Evolutionary conservation across 768 basidiomycete genomes (phyloP).

Genomic region (Boletus huronensis): DNA sequence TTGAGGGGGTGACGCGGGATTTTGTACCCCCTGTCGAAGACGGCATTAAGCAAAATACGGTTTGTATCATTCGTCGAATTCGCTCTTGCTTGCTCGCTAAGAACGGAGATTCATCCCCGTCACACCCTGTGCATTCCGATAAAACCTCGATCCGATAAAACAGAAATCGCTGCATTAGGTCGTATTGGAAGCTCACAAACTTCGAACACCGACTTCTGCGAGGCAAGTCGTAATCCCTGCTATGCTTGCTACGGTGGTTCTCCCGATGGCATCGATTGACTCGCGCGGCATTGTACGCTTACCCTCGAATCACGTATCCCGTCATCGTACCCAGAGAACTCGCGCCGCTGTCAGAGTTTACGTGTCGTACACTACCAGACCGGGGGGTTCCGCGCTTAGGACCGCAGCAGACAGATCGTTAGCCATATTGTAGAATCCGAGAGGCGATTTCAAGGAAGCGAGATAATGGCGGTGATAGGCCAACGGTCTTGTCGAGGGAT

Average conservation of each 20-base stretch:
- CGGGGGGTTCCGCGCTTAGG: conserved; percentile 6
- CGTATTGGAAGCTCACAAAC: conserved; percentile 16
- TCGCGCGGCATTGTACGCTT: conserved; percentile 14
- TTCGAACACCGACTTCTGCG: conserved; percentile 15
- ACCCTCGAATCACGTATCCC: conserved; percentile 30
- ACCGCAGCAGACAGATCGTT: conserved; percentile 11
- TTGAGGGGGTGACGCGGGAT: neutral
- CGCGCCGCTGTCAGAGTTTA: conserved; percentile 30
- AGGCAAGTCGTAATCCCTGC: conserved; percentile 15
- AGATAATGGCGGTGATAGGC: conserved; percentile 29
- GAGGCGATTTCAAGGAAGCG: conserved; percentile 17
- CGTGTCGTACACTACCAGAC: conserved; percentile 18
- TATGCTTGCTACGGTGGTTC: conserved; percentile 14
- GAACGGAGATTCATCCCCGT: conserved; percentile 26
- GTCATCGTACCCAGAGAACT: conserved; percentile 16
- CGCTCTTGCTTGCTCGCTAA: conserved; percentile 24
- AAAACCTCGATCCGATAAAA: conserved; percentile 21
- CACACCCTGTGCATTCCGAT: conserved; percentile 15
- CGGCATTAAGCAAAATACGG: conserved; percentile 4
- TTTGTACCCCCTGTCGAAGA: conserved; percentile 3
- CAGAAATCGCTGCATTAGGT: conserved; percentile 10
- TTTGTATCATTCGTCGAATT: conserved; percentile 12
- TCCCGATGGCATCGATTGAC: conserved; percentile 32
- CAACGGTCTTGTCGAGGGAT: conserved; percentile 9
- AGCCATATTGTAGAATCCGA: conserved; percentile 5